Conservation (phyloP, 108 stramenopile species). For the Nitzschia sp. region DNA sequence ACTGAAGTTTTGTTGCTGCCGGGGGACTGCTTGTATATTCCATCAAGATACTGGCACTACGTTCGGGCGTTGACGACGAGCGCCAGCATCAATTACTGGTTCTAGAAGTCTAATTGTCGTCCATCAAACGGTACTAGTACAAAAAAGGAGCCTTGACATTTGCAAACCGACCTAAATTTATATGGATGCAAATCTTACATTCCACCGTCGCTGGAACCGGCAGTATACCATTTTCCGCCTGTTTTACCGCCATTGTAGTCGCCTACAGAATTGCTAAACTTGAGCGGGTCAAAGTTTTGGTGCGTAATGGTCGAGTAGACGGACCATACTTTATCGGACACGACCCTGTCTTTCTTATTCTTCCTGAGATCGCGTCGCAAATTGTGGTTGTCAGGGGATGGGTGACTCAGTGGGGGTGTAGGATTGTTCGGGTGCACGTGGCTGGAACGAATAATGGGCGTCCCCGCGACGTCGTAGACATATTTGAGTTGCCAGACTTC, state of each 20-base stretch:
- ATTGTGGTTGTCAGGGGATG: not conserved
- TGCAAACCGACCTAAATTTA: not conserved
- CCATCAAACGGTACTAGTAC: not conserved
- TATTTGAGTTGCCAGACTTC: conserved; percentile 63
- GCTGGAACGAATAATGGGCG: not conserved
- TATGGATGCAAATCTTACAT: conserved; percentile 2
- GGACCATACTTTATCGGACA: conserved; percentile 28
- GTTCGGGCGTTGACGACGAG: conserved; percentile 60
- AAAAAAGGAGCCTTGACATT: not conserved
- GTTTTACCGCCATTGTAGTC: conserved; percentile 28
- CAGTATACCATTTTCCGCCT: conserved; percentile 11
- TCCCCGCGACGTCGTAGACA: conserved; percentile 36
- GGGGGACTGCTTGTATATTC: conserved; percentile 73
- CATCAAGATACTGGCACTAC: conserved; percentile 65
- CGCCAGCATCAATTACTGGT: conserved; percentile 64
- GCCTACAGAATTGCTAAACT: conserved; percentile 32
- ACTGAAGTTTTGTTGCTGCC: conserved; percentile 52
- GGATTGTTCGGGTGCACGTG: not conserved
- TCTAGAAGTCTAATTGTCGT: conserved; percentile 14
- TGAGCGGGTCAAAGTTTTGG: conserved; percentile 53
- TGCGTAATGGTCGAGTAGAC: conserved; percentile 30
- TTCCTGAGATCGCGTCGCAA: conserved; percentile 6
- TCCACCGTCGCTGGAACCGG: not conserved
- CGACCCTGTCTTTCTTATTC: conserved; percentile 6
- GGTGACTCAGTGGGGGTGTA: not conserved